A percentile compares a stretch with the other conserved stretches of the same genome.
Conservation (phyloP, 73 alveolate species). For the Paramecium tetraurelia region DNA sequence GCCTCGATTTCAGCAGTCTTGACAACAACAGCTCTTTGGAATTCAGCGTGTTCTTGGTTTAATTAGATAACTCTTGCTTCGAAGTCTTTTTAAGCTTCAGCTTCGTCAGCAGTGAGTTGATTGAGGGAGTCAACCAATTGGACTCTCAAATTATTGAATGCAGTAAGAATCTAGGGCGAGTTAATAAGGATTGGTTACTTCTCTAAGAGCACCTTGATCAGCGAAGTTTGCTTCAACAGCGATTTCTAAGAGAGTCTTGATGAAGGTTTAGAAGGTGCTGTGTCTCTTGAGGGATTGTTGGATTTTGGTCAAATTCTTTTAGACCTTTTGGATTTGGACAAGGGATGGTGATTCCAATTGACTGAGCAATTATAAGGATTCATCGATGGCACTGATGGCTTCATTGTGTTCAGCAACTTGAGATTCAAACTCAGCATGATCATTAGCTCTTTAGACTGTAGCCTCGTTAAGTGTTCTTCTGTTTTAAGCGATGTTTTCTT, state of each 20-base stretch:
- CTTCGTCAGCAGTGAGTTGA: conserved; percentile 40
- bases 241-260: conserved; percentile 29
- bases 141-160: conserved; percentile 36
- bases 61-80: conserved; percentile 47
- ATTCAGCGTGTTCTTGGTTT: conserved; percentile 31
- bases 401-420: conserved; percentile 44
- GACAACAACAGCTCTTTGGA: conserved; percentile 32
- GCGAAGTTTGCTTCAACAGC: conserved; percentile 52
- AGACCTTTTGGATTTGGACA: conserved; percentile 29
- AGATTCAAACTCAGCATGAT: conserved; percentile 41
- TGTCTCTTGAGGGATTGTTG: conserved; percentile 36
- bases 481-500: conserved; percentile 24
- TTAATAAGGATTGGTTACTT: not conserved
- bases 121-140: conserved; percentile 1
- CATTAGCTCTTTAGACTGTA: conserved; percentile 29
- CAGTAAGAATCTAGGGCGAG: not conserved
- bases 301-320: conserved; percentile 18
- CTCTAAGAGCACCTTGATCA: conserved; percentile 43
- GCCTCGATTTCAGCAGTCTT: conserved; percentile 53
- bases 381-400: conserved; percentile 48
- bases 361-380: not conserved
- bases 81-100: not conserved
- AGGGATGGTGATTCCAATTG: conserved; percentile 36
- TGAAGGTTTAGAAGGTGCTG: conserved; percentile 42
- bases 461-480: conserved; percentile 28